phyloP scores from a whole-genome alignment of 768 basidiomycete genomes.

The Neoboletus magnificus region DNA sequence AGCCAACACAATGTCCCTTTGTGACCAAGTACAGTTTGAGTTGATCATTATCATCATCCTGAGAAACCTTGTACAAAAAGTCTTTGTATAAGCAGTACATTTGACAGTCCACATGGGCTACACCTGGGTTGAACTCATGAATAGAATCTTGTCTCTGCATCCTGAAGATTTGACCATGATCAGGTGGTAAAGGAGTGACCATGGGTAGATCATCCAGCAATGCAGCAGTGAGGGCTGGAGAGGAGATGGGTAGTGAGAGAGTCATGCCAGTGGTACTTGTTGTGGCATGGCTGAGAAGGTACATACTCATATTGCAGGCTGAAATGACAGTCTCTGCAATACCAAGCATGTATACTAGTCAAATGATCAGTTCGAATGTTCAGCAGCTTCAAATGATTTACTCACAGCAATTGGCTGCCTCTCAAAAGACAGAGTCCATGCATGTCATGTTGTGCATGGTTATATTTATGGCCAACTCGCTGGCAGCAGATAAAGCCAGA shows the following conservation, averaged over 20 bases:
- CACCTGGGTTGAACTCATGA: background rate
- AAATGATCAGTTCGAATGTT: background rate
- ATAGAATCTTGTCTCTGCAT: background rate
- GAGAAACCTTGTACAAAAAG: background rate
- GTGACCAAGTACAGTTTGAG: background rate
- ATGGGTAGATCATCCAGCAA: background rate
- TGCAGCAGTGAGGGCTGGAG: background rate
- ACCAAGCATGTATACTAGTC: background rate
- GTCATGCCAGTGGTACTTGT: background rate
- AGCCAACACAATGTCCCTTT: background rate
- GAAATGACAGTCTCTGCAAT: background rate
- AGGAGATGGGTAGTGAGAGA: background rate
- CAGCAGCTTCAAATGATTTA: background rate
- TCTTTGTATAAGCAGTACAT: background rate
- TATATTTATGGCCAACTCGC: background rate
- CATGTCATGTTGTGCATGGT: background rate
- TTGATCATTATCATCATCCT: background rate
- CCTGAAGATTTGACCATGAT: background rate
- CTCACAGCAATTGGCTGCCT: background rate
- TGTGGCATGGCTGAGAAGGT: background rate
- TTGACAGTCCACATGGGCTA: background rate
- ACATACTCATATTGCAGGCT: background rate
- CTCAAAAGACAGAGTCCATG: background rate
- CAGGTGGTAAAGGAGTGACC: background rate
- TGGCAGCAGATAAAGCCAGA: background rate